Base-by-base conservation (phyloP, 1,284 basidiomycete species). In the Trichosporon ovoides region DNA sequence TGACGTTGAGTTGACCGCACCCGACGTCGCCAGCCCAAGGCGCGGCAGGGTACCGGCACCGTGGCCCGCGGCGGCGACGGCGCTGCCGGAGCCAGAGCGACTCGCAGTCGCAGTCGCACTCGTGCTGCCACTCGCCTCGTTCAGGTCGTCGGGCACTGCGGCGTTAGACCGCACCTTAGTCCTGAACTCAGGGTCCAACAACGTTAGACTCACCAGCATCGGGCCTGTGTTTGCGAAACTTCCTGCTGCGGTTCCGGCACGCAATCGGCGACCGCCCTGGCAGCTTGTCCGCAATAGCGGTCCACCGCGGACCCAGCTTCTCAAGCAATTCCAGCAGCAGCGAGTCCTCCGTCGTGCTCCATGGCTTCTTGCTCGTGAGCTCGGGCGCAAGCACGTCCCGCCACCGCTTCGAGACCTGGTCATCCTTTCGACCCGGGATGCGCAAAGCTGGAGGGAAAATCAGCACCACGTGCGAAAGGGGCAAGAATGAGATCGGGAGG, bases 351-450 rank as follows among this genome's bases (percentile, higher is more conserved):
- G 57, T 28, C 22, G 34, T 33, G 3, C 60, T 56, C 66, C 66
- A 67, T 7, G 66, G 62, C 35, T 52, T 56, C 33, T 66, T 57
- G 51, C 57, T 52, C 4, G 55, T 60, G 34, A 67, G 61, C 22
- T 58, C 59, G 9, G 66, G 64, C 10, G 56, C 56, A n/a, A 66
- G 57, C 16, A 67, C 66, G 54, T 67, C 66, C 24, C 59, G 43
- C 66, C 66, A 67, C 14, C 66, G 57, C 38, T 67, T 67, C 24
- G 66, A 60, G 2, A 63, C 58, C 38, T 67, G 66, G 40, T 67
- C 66, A 38, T 67, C 64, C 19, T 63, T 67, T 3, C 66, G 60
- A 1, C 66, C 66, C 2, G 66, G 62, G 20, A 66, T 65, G 11
- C 58, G 57, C 12, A 64, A 50, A 4, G 63, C 65, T 66, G 38